Evolutionary conservation across 176 grass and related monocot species (phyloP).

Genomic region (Aechmea fasciata): DNA sequence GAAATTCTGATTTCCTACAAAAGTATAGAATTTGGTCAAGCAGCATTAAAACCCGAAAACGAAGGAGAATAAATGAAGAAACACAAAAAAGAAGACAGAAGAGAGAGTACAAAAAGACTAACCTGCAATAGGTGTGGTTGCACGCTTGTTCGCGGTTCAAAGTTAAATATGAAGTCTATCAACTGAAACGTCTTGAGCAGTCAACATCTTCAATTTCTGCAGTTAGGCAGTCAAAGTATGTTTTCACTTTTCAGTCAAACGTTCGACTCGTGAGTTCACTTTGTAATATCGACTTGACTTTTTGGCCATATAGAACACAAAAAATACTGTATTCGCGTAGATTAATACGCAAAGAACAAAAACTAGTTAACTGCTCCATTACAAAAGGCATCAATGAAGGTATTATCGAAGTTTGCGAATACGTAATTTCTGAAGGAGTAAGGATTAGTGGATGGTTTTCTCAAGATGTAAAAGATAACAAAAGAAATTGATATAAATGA

Average conservation of each 20-base stretch:
- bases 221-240: conserved; percentile 2
- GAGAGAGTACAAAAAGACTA: neutral
- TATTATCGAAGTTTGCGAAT: too few species aligned
- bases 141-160: neutral
- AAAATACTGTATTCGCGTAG: neutral
- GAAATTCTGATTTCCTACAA: too few species aligned
- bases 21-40: too few species aligned
- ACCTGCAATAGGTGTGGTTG: conserved; percentile 5
- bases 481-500: too few species aligned
- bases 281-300: neutral
- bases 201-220: conserved; percentile 82
- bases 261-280: neutral
- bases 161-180: conserved; percentile 50
- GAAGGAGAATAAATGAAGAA: too few species aligned
- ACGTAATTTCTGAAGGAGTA: too few species aligned
- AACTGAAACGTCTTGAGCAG: conserved; percentile 25
- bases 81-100: neutral
- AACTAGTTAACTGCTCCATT: too few species aligned
- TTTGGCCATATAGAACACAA: neutral
- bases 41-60: too few species aligned
- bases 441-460: too few species aligned
- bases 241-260: neutral
- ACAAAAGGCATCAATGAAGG: too few species aligned
- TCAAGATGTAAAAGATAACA: too few species aligned
- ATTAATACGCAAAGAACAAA: neutral